Evolutionary conservation across 2,329 filamentous ascomycete species (phyloP).

Genomic region (Magnaporthiopsis incrustans): DNA sequence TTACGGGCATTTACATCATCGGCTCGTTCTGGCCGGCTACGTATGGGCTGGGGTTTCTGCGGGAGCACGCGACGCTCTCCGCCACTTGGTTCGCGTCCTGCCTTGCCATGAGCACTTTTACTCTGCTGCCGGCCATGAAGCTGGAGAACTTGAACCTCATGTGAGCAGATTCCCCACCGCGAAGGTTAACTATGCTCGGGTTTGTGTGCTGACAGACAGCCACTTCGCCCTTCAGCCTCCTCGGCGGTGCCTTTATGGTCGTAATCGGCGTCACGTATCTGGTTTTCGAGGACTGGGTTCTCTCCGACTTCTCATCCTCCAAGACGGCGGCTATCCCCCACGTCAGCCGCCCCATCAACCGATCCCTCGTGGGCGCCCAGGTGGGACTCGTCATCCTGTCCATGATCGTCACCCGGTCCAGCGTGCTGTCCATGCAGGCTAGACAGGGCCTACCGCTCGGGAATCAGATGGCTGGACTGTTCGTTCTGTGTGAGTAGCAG

Average conservation of each 20-base stretch:
- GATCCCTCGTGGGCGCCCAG: constrained; percentile 59
- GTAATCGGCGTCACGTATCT: constrained; percentile 70
- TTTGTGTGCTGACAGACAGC: neutral
- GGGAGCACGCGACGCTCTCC: constrained; percentile 54
- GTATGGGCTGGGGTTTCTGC: constrained; percentile 67
- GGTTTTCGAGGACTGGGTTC: constrained; percentile 60
- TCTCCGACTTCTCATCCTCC: constrained; percentile 34
- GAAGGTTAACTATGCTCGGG: no score
- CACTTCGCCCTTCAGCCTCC: constrained; percentile 39
- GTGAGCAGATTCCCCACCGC: constrained; percentile 35
- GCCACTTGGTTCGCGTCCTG: constrained; percentile 71
- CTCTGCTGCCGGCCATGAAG: constrained; percentile 80
- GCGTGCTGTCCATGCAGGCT: constrained; percentile 74
- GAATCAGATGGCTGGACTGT: constrained; percentile 82
- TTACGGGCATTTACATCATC: constrained; percentile 70
- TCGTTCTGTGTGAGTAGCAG: constrained; percentile 55
- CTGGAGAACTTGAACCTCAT: constrained; percentile 68
- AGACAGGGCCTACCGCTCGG: constrained; percentile 78
- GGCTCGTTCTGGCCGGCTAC: constrained; percentile 70
- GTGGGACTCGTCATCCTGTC: constrained; percentile 72
- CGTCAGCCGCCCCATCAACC: constrained; percentile 37
- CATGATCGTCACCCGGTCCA: constrained; percentile 81
- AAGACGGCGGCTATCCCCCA: constrained; percentile 15
- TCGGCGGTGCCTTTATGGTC: constrained; percentile 73
- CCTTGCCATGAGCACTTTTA: constrained; percentile 81